Conservation (phyloP, 2,329 filamentous ascomycete genomes). For the Sclerotinia nivalis region DNA sequence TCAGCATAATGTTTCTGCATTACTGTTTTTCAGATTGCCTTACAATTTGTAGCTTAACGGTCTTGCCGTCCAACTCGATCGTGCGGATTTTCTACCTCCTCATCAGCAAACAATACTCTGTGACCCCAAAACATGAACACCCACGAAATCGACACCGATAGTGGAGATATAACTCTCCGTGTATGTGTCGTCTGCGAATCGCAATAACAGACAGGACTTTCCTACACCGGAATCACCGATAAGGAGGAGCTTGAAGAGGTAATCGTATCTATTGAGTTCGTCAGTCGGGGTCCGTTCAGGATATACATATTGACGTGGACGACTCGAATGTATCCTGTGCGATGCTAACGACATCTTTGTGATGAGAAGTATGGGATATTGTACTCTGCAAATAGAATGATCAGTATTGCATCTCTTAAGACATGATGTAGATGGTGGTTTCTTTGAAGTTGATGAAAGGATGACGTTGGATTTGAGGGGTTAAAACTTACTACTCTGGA, state of each 20-base stretch:
- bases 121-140: slow-evolving; percentile 40
- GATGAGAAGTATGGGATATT: not conserved
- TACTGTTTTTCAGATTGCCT: slow-evolving; percentile 43
- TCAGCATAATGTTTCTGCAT: slow-evolving; percentile 36
- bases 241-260: slow-evolving; percentile 99
- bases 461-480: slow-evolving; percentile 22
- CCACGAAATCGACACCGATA: slow-evolving; percentile 97
- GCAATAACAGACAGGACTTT: slow-evolving; percentile 97
- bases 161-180: slow-evolving; percentile 99
- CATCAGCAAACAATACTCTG: slow-evolving; percentile 39
- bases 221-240: slow-evolving; percentile 99
- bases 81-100: slow-evolving; percentile 90
- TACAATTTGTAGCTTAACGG: slow-evolving; percentile 99
- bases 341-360: slow-evolving; percentile 10
- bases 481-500: slow-evolving; percentile 78
- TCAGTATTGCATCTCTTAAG: slow-evolving; percentile 3
- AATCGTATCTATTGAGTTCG: slow-evolving; percentile 81
- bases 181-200: slow-evolving; percentile 98
- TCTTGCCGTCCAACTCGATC: slow-evolving; percentile 99
- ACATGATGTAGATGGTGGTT: slow-evolving; percentile 16
- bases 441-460: slow-evolving; percentile 26
- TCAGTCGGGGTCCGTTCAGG: slow-evolving; percentile 25
- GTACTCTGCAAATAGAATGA: slow-evolving; percentile 18
- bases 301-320: slow-evolving; percentile 24
- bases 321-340: not conserved